phyloP scores from a whole-genome alignment of 2,329 filamentous ascomycete genomes.

The Epichloe sylvatica region DNA sequence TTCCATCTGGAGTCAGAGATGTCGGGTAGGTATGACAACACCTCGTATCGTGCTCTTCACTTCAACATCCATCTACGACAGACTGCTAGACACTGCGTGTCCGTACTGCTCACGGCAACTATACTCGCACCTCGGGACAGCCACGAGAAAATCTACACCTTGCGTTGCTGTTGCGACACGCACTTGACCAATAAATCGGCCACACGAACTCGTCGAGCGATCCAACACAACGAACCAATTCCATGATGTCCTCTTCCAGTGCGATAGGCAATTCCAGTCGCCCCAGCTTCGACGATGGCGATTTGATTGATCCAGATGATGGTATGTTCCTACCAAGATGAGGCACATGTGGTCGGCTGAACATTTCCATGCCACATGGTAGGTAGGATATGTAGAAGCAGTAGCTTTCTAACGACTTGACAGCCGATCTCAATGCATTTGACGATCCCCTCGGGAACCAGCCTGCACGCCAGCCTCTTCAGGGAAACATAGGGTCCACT shows the following conservation, averaged over 20 bases:
- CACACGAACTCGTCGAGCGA: neutral
- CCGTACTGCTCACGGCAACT: neutral
- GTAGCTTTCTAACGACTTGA: neutral
- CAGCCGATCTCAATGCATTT: constrained; percentile 80
- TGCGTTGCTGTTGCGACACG: neutral
- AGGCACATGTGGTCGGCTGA: neutral
- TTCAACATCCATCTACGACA: too few species aligned
- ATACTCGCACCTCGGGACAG: too few species aligned
- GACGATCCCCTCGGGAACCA: constrained; percentile 64
- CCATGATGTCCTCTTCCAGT: constrained; percentile 32
- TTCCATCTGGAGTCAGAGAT: neutral
- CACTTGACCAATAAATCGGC: neutral
- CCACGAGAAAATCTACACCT: too few species aligned
- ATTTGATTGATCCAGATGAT: constrained; percentile 68
- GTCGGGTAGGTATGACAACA: neutral
- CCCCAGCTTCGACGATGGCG: constrained; percentile 49
- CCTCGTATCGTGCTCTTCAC: too few species aligned
- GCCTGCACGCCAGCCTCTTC: constrained; percentile 65
- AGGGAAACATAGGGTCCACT: constrained; percentile 63
- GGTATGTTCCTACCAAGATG: constrained; percentile 32
- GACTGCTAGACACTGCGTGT: neutral
- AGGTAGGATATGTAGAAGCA: neutral
- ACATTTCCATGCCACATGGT: too few species aligned
- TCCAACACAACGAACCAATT: neutral
- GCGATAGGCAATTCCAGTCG: constrained; percentile 45